Conservation (phyloP, 768 basidiomycete genomes). For the Multifurca ochricompacta region DNA sequence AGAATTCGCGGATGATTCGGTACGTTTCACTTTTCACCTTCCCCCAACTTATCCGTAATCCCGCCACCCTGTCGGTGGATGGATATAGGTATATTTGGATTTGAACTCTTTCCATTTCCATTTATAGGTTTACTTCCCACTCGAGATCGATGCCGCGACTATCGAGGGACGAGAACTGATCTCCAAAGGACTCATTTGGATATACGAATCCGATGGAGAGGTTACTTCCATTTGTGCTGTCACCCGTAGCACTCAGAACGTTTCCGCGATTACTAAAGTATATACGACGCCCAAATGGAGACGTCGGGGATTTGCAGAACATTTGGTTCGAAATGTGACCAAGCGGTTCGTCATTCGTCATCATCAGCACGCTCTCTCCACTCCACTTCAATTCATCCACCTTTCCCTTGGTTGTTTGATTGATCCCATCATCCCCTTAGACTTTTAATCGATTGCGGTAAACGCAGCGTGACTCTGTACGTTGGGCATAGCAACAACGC, state of each 20-base stretch:
- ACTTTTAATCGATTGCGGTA: slow-evolving; percentile 36
- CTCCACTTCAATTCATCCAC: slow-evolving; percentile 14
- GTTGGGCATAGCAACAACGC: slow-evolving; percentile 47
- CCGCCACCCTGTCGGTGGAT: background rate
- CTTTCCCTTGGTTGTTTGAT: no score
- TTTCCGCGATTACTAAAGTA: slow-evolving; percentile 52
- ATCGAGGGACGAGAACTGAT: slow-evolving; percentile 43
- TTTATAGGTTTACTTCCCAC: slow-evolving; percentile 38
- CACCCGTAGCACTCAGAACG: slow-evolving; percentile 42
- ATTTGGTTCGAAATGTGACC: slow-evolving; percentile 42
- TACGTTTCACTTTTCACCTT: no score
- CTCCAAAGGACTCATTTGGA: slow-evolving; percentile 42
- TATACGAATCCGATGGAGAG: slow-evolving; percentile 37
- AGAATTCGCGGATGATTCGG: slow-evolving; percentile 46
- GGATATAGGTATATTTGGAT: no score
- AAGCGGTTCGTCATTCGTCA: slow-evolving; percentile 29
- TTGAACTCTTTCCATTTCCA: no score
- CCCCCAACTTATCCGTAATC: background rate
- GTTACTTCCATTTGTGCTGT: slow-evolving; percentile 48
- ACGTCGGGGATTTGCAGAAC: slow-evolving; percentile 42
- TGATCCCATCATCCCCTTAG: slow-evolving; percentile 28
- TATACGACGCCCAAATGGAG: slow-evolving; percentile 42
- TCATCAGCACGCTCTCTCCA: slow-evolving; percentile 11
- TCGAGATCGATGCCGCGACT: slow-evolving; percentile 33
- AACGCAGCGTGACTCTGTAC: slow-evolving; percentile 45